A percentile compares a stretch with the other conserved stretches of the same genome.
phyloP scores from a whole-genome alignment of 2,329 filamentous ascomycete species.

The Ceratocystis albifundus region DNA sequence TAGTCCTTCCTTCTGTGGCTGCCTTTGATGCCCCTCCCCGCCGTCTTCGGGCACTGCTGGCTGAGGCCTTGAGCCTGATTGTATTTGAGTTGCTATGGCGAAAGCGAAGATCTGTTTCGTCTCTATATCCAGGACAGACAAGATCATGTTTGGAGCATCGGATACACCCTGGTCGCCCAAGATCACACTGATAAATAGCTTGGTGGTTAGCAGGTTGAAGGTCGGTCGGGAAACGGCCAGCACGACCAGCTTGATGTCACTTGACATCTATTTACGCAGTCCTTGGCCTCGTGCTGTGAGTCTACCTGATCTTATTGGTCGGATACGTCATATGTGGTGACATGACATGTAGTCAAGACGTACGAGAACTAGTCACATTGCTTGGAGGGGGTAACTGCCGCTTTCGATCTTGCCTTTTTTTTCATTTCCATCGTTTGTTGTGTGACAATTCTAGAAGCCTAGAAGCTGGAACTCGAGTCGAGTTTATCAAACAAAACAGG shows the following conservation, averaged over 20 bases:
- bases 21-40: neutral
- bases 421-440: neutral
- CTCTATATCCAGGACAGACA: conserved; percentile 20
- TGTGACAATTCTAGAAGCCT: neutral
- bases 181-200: conserved; percentile 17
- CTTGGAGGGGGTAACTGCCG: too few species aligned
- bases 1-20: neutral
- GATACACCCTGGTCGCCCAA: conserved; percentile 21
- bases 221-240: neutral
- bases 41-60: neutral
- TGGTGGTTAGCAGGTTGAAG: neutral
- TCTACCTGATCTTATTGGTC: too few species aligned
- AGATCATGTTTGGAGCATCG: conserved; percentile 21
- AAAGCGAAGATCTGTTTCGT: conserved; percentile 22
- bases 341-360: neutral
- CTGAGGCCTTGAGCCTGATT: conserved; percentile 18
- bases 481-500: neutral
- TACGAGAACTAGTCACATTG: too few species aligned
- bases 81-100: conserved; percentile 23
- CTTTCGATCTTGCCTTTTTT: too few species aligned
- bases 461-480: neutral
- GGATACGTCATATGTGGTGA: neutral
- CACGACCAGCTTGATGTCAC: neutral
- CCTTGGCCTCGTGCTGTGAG: too few species aligned
- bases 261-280: neutral